phyloP scores from a whole-genome alignment of 2,329 filamentous ascomycete species.

The Fusarium euwallaceae region DNA sequence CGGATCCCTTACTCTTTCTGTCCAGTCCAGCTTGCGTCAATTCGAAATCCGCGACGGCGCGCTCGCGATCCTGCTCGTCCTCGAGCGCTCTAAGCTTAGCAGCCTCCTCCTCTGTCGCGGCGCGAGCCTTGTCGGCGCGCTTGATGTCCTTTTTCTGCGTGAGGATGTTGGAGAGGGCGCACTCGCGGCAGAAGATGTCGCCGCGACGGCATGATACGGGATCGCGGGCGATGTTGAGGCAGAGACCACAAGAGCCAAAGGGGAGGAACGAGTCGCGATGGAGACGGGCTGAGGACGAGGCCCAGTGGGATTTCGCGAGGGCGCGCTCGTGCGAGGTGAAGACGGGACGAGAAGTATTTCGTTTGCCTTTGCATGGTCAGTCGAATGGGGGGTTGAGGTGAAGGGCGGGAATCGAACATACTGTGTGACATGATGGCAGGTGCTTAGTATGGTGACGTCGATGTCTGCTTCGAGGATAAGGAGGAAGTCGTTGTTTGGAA shows the following conservation, averaged over 20 bases:
- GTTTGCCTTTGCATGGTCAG: slow-evolving; percentile 70
- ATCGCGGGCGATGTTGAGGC: slow-evolving; percentile 82
- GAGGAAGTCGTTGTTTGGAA: not conserved
- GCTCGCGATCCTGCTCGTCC: slow-evolving; percentile 77
- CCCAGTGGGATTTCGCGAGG: slow-evolving; percentile 86
- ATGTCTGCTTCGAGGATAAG: not conserved
- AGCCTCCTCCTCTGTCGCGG: slow-evolving; percentile 71
- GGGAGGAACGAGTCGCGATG: slow-evolving; percentile 92
- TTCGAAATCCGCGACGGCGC: slow-evolving; percentile 87
- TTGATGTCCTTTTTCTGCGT: slow-evolving; percentile 93
- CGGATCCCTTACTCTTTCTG: slow-evolving; percentile 51
- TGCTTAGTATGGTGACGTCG: slow-evolving; percentile 18
- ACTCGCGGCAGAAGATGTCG: slow-evolving; percentile 96
- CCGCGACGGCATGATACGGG: slow-evolving; percentile 88
- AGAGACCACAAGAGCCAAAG: slow-evolving; percentile 90
- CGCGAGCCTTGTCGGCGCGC: slow-evolving; percentile 76
- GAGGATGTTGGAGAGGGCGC: slow-evolving; percentile 90
- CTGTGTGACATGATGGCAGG: slow-evolving; percentile 58
- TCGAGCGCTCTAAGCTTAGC: slow-evolving; percentile 70
- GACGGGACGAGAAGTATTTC: slow-evolving; percentile 91
- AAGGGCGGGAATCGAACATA: slow-evolving; percentile 47
- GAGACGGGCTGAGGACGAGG: slow-evolving; percentile 84
- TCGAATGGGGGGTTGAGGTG: not conserved
- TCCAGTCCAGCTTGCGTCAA: slow-evolving; percentile 79
- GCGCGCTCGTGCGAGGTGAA: slow-evolving; percentile 94